Evolutionary conservation across 352 stramenopile species (phyloP).

Genomic region (Phytophthora nicotianae): DNA sequence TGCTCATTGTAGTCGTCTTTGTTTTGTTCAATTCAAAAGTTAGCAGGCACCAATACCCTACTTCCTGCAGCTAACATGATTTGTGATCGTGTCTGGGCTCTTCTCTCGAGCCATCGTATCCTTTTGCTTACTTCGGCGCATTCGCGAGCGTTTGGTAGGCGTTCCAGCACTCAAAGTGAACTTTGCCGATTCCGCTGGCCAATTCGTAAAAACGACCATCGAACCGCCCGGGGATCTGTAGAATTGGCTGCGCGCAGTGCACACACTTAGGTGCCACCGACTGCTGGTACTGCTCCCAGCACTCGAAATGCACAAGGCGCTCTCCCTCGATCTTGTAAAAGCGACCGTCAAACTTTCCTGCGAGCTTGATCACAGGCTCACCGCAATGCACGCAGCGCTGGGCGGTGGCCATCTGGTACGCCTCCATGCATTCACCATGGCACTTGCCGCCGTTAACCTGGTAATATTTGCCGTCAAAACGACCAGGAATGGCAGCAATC

Average conservation of each 20-base stretch:
- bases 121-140: constrained; percentile 25
- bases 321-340: constrained; percentile 86
- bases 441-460: constrained; percentile 76
- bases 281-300: constrained; percentile 83
- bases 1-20: too few relatives aligned
- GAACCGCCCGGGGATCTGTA: constrained; percentile 74
- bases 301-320: constrained; percentile 84
- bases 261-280: constrained; percentile 78
- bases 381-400: constrained; percentile 76
- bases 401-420: constrained; percentile 70
- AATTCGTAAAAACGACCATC: constrained; percentile 88
- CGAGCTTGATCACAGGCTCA: constrained; percentile 72
- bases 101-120: constrained; percentile 22
- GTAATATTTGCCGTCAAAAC: constrained; percentile 84
- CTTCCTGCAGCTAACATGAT: constrained; percentile 7
- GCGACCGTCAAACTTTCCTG: constrained; percentile 74
- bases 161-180: constrained; percentile 90
- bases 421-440: constrained; percentile 86
- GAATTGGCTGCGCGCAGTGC: constrained; percentile 74
- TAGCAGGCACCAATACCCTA: constrained; percentile 14
- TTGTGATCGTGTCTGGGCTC: constrained; percentile 11
- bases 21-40: constrained; percentile 14
- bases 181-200: constrained; percentile 73
- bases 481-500: constrained; percentile 75
- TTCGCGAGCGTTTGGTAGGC: constrained; percentile 60